A percentile compares a stretch with the other conserved stretches of the same genome.
These are phyloP conservation scores for Coniferiporia weirii DNA, from an alignment of 1,284 basidiomycete species.

Conservation along the genomic window DNA sequence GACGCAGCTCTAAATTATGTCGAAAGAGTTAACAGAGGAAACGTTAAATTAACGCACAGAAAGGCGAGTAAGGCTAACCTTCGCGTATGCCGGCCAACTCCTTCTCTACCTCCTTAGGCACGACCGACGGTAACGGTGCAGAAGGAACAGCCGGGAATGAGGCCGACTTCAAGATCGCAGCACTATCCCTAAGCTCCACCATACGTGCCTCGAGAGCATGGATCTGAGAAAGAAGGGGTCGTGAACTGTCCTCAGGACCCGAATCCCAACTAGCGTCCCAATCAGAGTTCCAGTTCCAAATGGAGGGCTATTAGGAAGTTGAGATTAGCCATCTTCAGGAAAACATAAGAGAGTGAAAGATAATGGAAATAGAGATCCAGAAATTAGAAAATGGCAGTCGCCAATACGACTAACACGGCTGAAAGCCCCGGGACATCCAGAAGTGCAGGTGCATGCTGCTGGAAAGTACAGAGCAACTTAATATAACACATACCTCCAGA, in stretches of 20 bases:
- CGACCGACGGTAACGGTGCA: not conserved
- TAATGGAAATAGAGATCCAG: no score
- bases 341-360: no score
- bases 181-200: not conserved
- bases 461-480: no score
- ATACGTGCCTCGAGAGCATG: slow-evolving; percentile 6
- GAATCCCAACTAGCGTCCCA: not conserved
- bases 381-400: no score
- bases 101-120: not conserved
- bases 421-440: no score
- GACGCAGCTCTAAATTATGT: slow-evolving; percentile 8
- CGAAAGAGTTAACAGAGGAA: not conserved
- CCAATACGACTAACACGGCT: no score
- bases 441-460: no score
- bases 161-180: not conserved
- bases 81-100: slow-evolving; percentile 12
- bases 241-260: not conserved
- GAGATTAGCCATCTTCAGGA: no score
- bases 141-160: not conserved
- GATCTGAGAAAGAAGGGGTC: not conserved
- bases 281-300: no score
- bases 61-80: not conserved
- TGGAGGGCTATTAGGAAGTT: no score
- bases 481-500: no score
- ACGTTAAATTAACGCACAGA: not conserved